Conservation (phyloP, 306 rosid genomes). For the Acacia melanoxylon region DNA sequence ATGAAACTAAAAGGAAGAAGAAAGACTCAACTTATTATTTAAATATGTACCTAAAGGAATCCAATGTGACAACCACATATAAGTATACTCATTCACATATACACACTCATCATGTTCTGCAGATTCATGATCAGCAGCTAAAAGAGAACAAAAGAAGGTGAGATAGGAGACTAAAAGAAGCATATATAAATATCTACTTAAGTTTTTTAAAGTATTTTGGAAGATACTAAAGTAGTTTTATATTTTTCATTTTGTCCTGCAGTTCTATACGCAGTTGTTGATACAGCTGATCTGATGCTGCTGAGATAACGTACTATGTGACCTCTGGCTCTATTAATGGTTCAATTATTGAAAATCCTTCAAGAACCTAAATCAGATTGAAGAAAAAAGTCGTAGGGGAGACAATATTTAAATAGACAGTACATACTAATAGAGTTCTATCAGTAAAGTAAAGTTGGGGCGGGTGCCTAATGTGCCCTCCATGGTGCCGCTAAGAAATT, state of each 20-base stretch:
- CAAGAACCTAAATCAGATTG: not conserved
- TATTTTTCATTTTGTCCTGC: not conserved
- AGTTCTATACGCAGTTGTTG: not conserved
- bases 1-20: constrained; percentile 13
- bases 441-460: not conserved
- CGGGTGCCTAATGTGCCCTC: too few relatives aligned
- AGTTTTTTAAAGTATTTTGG: not conserved
- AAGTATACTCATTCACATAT: constrained; percentile 5
- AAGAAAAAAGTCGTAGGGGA: not conserved
- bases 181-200: too few relatives aligned
- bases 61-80: constrained; percentile 36
- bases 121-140: not conserved
- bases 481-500: too few relatives aligned
- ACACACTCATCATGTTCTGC: not conserved
- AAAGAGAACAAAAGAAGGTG: not conserved
- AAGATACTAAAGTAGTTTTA: not conserved
- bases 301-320: not conserved
- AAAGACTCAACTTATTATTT: not conserved
- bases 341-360: not conserved
- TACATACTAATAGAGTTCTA: not conserved
- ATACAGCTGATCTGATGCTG: not conserved
- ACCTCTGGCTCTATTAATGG: not conserved
- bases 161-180: not conserved
- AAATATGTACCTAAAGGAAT: constrained; percentile 30
- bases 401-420: not conserved